Conservation (phyloP, 805 yeast genomes). For the Wickerhamiella occidentalis region DNA sequence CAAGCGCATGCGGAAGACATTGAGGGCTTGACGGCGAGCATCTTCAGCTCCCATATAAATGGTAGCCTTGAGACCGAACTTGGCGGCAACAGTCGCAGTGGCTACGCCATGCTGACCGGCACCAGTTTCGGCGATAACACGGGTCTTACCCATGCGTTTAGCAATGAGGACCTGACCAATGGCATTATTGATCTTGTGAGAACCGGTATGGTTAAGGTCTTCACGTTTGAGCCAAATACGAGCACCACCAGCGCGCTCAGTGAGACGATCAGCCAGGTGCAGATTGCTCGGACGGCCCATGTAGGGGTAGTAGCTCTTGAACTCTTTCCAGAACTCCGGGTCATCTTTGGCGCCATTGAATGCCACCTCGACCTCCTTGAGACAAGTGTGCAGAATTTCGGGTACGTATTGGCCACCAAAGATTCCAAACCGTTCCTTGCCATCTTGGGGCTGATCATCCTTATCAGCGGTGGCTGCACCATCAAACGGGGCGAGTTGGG, state of each 20-base stretch:
- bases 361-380: conserved; percentile 76
- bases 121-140: conserved; percentile 39
- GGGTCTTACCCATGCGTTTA: conserved; percentile 34
- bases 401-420: conserved; percentile 99
- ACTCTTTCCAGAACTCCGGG: conserved; percentile 88
- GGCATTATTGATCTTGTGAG: conserved; percentile 39
- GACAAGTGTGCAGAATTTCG: conserved; percentile 84
- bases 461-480: conserved; percentile 23
- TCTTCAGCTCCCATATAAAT: conserved; percentile 99
- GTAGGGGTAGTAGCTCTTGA: conserved; percentile 69
- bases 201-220: conserved; percentile 47
- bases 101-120: conserved; percentile 44
- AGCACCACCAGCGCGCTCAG: conserved; percentile 88
- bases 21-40: conserved; percentile 94
- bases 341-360: conserved; percentile 84
- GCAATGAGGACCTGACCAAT: conserved; percentile 36
- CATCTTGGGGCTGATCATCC: conserved; percentile 25
- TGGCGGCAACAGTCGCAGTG: conserved; percentile 40
- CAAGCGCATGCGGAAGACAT: conserved; percentile 93
- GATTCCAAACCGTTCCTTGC: conserved; percentile 73
- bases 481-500: conserved; percentile 12
- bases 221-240: conserved; percentile 97
- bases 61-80: conserved; percentile 78
- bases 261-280: conserved; percentile 80
- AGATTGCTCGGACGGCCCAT: conserved; percentile 94